phyloP scores from a whole-genome alignment of 2,329 filamentous ascomycete genomes.

The Aspergillus niger region DNA sequence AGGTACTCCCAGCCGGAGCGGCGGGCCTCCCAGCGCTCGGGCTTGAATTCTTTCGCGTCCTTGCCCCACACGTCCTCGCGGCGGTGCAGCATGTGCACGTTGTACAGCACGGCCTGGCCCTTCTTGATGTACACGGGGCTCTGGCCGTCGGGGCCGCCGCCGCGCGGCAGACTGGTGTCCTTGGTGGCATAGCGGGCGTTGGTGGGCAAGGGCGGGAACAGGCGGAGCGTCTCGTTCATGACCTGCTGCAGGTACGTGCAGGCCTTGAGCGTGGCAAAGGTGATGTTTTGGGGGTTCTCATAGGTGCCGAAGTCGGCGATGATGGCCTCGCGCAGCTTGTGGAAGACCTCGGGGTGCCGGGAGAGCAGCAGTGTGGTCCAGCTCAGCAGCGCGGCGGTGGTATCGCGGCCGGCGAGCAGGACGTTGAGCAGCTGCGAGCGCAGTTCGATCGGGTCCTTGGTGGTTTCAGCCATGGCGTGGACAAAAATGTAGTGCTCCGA shows the following conservation, averaged over 20 bases:
- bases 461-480: conserved; percentile 49
- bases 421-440: conserved; percentile 55
- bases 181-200: conserved; percentile 41
- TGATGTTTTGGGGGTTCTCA: conserved; percentile 27
- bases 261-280: conserved; percentile 46
- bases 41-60: conserved; percentile 50
- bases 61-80: conserved; percentile 52
- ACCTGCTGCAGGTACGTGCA: conserved; percentile 41
- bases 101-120: conserved; percentile 66
- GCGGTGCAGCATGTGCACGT: conserved; percentile 70
- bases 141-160: conserved; percentile 62
- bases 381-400: conserved; percentile 49
- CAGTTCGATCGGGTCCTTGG: conserved; percentile 50
- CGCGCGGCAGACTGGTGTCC: conserved; percentile 43
- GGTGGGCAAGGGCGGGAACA: conserved; percentile 46
- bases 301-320: conserved; percentile 23
- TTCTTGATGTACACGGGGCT: conserved; percentile 66
- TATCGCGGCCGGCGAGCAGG: conserved; percentile 43
- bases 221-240: conserved; percentile 42
- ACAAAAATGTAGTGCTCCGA: conserved; percentile 50
- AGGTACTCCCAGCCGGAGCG: conserved; percentile 34
- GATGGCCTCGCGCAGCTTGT: conserved; percentile 20
- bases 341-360: conserved; percentile 20
- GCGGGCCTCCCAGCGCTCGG: conserved; percentile 49
- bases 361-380: conserved; percentile 34